Conservation (phyloP, 2,329 filamentous ascomycete species). For the Pseudogymnoascus sp. region DNA sequence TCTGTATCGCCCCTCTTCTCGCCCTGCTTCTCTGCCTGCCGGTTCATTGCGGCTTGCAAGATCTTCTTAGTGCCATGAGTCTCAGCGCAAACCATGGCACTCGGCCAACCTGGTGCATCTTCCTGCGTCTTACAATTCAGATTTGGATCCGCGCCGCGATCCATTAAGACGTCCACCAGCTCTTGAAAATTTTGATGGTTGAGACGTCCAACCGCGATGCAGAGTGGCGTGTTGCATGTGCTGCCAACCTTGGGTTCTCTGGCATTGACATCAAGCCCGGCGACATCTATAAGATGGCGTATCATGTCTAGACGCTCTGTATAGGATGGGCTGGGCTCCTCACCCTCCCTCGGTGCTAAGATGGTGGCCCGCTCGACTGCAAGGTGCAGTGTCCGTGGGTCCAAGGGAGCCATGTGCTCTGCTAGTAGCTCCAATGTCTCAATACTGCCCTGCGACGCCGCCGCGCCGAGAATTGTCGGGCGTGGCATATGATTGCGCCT, state of each 20-base stretch:
- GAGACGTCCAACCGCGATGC: constrained; percentile 1
- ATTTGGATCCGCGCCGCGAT: constrained; percentile 12
- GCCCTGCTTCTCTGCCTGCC: neutral
- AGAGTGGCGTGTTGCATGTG: constrained; percentile 10
- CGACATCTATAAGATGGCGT: constrained; percentile 11
- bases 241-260: neutral
- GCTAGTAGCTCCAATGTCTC: constrained; percentile 12
- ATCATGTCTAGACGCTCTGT: constrained; percentile 12
- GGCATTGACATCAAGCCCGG: constrained; percentile 11
- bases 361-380: constrained; percentile 1
- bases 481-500: neutral
- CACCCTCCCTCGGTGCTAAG: neutral
- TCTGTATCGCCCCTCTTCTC: neutral
- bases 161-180: constrained; percentile 7
- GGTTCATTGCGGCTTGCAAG: neutral
- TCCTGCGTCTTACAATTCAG: neutral
- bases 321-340: neutral
- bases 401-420: constrained; percentile 10
- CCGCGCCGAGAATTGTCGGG: neutral
- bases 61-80: neutral
- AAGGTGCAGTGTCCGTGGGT: constrained; percentile 11
- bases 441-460: neutral
- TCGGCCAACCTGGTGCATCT: neutral
- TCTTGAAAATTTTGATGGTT: neutral
- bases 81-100: neutral